Conservation (phyloP, 2,329 filamentous ascomycete species). For the Microcyclosporella mali region DNA sequence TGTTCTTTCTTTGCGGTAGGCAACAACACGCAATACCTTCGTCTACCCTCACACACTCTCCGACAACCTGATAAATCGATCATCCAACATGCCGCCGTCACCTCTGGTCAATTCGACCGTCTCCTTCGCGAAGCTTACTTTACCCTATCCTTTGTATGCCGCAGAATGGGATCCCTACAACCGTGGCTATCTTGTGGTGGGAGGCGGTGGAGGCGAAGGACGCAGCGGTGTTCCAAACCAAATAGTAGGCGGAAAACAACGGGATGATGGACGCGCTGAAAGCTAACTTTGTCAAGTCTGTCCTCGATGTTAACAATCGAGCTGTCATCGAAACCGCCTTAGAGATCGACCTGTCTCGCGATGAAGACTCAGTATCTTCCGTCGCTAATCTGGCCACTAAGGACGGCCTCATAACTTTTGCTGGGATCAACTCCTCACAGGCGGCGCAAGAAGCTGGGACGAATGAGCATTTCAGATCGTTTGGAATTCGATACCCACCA, state of each 20-base stretch:
- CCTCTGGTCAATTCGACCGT: slow-evolving; percentile 22
- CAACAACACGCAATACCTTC: too few relatives aligned
- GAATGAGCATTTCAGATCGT: slow-evolving; percentile 78
- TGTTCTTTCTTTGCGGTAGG: neutral
- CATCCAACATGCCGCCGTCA: slow-evolving; percentile 7
- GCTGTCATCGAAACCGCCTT: slow-evolving; percentile 57
- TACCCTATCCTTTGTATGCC: slow-evolving; percentile 79
- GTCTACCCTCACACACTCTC: too few relatives aligned
- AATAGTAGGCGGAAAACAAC: slow-evolving; percentile 53
- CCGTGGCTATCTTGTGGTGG: slow-evolving; percentile 68
- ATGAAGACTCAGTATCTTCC: slow-evolving; percentile 85
- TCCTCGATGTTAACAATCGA: slow-evolving; percentile 65
- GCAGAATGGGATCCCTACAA: slow-evolving; percentile 83
- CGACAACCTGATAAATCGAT: too few relatives aligned
- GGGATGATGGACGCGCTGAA: neutral
- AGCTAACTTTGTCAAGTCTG: slow-evolving; percentile 45
- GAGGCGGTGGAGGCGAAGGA: slow-evolving; percentile 78
- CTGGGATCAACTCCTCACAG: slow-evolving; percentile 77
- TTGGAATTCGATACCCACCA: slow-evolving; percentile 55
- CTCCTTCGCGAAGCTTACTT: slow-evolving; percentile 54
- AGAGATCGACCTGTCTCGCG: slow-evolving; percentile 70
- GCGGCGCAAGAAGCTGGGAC: slow-evolving; percentile 65
- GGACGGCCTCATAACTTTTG: slow-evolving; percentile 53
- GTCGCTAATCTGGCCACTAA: slow-evolving; percentile 61
- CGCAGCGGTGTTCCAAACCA: slow-evolving; percentile 80